Base-by-base conservation (phyloP, 2,329 filamentous ascomycete species). In the Fusarium sp. region DNA sequence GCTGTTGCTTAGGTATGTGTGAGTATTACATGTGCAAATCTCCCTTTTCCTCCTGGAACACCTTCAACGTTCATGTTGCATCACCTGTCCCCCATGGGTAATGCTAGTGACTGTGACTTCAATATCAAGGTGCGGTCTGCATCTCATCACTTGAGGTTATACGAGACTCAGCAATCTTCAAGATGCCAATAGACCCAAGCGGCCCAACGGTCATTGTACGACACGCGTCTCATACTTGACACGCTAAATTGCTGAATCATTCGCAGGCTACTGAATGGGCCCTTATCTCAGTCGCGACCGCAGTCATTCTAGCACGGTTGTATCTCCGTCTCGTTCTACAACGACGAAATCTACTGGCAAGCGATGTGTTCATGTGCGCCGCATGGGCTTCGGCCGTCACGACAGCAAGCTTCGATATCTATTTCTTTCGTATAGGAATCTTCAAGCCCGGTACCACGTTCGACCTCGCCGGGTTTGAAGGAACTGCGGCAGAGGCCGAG, bases 281-380 rank as follows among this genome's bases (percentile, higher is more conserved):
- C 14, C 45, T 73, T 6, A 35, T 70, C 12, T 45, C 35, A 1
- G 24, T 74, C 26, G 59, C 63, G 3, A 39, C 72, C 2, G 42
- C 4, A 4, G 38, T 58, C 17, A 74, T 74, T 8, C 6, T 60
- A 22, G 72, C 70, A 13, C 59, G 70, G 1, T 12, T 74, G 10
- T 68, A 65, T 24, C 31, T 74, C 1, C 52, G 72, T 2, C 22
- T 74, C 2, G 8, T 52, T 1, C 17, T 74, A 3, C 70, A 74
- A 22, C 36, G 33, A 7, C 51, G 70, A 4, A 51, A n/a, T 6
- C 45, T 74, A 15, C 48, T 74, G 6, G 28, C 14, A 2, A 74
- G 66, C 4, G 72, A 74, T 33, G 9, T 56, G 0, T 35, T 74
- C 3, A 74, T 74, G 61, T 62, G 70, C 11, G 51, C 38, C 8